Evolutionary conservation across 306 rosid genomes (phyloP).

Genomic region (Vigna trinervia): DNA sequence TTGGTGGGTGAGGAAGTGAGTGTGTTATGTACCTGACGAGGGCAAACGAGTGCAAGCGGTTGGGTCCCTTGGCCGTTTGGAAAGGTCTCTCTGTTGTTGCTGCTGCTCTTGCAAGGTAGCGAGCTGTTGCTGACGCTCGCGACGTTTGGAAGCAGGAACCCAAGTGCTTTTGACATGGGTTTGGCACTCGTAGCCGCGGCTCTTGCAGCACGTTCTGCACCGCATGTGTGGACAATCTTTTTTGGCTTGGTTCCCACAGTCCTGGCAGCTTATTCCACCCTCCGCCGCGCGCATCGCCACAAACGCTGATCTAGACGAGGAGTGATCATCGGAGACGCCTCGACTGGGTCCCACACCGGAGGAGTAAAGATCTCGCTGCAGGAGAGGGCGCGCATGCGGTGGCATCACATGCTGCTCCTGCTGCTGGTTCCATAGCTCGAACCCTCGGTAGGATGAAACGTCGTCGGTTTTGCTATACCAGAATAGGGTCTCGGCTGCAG

Average conservation of each 20-base stretch:
- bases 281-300: slow-evolving; percentile 48
- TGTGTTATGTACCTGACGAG: slow-evolving; percentile 48
- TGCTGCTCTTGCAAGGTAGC: slow-evolving; percentile 44
- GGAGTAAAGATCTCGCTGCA: slow-evolving; percentile 72
- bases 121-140: slow-evolving; percentile 70
- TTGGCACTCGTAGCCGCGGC: slow-evolving; percentile 86
- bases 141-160: slow-evolving; percentile 93
- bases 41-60: slow-evolving; percentile 65
- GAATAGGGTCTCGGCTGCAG: slow-evolving; percentile 54
- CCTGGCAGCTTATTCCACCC: slow-evolving; percentile 84
- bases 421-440: slow-evolving; percentile 85
- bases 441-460: slow-evolving; percentile 60
- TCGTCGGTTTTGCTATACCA: slow-evolving; percentile 73
- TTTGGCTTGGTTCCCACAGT: slow-evolving; percentile 98
- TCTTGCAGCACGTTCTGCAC: slow-evolving; percentile 95
- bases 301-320: slow-evolving; percentile 68
- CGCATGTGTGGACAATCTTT: slow-evolving; percentile 86
- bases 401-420: slow-evolving; percentile 53
- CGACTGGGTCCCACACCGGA: slow-evolving; percentile 74
- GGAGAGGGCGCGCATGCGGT: slow-evolving; percentile 52
- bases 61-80: slow-evolving; percentile 71
- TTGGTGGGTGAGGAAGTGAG: background rate
- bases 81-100: slow-evolving; percentile 41
- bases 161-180: slow-evolving; percentile 95
- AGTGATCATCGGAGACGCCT: slow-evolving; percentile 60